phyloP scores from a whole-genome alignment of 2,329 filamentous ascomycete species.

The Aspergillus cejpii region DNA sequence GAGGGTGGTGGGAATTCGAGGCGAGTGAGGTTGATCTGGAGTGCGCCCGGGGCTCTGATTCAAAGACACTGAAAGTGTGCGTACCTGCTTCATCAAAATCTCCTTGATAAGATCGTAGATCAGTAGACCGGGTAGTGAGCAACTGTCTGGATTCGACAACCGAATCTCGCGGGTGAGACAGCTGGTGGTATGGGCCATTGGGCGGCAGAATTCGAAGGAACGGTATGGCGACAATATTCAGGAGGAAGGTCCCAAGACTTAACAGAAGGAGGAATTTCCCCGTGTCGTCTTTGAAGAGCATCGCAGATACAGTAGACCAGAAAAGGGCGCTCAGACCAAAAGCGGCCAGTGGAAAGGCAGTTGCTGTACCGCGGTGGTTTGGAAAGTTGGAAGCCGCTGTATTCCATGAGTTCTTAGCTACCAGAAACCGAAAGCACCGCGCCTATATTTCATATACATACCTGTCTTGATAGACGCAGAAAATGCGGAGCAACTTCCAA shows the following conservation, averaged over 20 bases:
- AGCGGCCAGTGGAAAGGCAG: conserved; percentile 83
- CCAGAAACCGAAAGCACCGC: too few species aligned
- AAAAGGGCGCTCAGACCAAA: conserved; percentile 96
- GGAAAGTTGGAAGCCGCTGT: conserved; percentile 85
- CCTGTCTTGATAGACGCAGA: conserved; percentile 73
- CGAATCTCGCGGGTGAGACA: conserved; percentile 27
- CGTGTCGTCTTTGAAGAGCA: conserved; percentile 77
- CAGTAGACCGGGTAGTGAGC: conserved; percentile 28
- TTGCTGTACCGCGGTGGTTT: conserved; percentile 82
- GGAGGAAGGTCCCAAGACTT: conserved; percentile 66
- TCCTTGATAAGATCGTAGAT: conserved; percentile 20
- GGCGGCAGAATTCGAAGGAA: conserved; percentile 71
- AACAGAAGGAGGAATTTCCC: conserved; percentile 74
- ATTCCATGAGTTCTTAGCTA: conserved; percentile 13
- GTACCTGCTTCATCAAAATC: conserved; percentile 34
- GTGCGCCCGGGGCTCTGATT: conserved; percentile 22
- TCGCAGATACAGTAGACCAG: conserved; percentile 71
- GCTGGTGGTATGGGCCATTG: conserved; percentile 40
- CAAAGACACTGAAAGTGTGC: conserved; percentile 30
- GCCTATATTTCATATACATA: conserved; percentile 22
- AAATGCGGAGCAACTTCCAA: conserved; percentile 89
- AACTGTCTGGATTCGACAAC: conserved; percentile 28
- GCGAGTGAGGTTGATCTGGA: conserved; percentile 27
- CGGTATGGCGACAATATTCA: conserved; percentile 72
- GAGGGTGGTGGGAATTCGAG: conserved; percentile 22